These are phyloP conservation scores for Lodderomyces orthopsilosis DNA, from an alignment of 1,139 yeast genomes.

Conservation along the genomic window DNA sequence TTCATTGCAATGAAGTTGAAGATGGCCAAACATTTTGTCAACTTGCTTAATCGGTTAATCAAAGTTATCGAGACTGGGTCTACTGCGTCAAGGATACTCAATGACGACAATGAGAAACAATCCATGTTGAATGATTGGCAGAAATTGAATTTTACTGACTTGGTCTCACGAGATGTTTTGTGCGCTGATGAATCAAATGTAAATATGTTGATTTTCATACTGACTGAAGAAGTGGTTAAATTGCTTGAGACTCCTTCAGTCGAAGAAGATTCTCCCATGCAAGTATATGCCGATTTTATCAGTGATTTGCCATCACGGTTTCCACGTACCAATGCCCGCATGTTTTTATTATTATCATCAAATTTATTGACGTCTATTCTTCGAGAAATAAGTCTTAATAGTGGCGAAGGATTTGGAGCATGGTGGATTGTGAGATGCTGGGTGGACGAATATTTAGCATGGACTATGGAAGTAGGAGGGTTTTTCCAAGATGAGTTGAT, in stretches of 20 bases:
- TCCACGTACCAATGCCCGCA: conserved; percentile 50
- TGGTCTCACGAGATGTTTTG: conserved; percentile 55
- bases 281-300: conserved; percentile 24
- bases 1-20: conserved; percentile 52
- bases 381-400: conserved; percentile 57
- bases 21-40: conserved; percentile 57
- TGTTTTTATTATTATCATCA: conserved; percentile 53
- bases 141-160: conserved; percentile 48
- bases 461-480: conserved; percentile 72
- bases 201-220: conserved; percentile 34
- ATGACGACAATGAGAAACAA: conserved; percentile 43
- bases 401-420: conserved; percentile 64
- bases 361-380: conserved; percentile 63
- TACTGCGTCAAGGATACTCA: conserved; percentile 51
- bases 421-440: conserved; percentile 83
- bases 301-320: conserved; percentile 47
- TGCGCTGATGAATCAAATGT: conserved; percentile 35
- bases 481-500: conserved; percentile 41
- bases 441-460: conserved; percentile 70
- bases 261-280: conserved; percentile 6
- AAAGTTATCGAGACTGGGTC: conserved; percentile 60
- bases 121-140: conserved; percentile 63
- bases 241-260: conserved; percentile 8
- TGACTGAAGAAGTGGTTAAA: conserved; percentile 33
- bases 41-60: conserved; percentile 54